Base-by-base conservation (phyloP, 2,329 filamentous ascomycete genomes). In the Escovopsis weberi region DNA sequence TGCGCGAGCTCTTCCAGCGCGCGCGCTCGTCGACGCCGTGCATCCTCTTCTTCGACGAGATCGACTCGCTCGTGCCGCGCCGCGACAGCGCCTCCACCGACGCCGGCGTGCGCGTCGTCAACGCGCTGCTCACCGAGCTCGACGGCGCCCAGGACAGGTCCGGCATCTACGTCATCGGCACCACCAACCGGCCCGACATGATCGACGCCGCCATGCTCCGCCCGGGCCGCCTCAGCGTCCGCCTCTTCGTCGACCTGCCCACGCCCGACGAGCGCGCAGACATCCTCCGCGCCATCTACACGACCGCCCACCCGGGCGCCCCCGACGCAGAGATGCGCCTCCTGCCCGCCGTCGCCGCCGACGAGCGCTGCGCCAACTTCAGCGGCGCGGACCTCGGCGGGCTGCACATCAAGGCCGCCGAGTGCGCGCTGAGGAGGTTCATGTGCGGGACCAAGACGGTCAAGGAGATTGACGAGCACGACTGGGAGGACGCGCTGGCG, bases 41-140 rank as follows among this genome's bases (percentile, higher is more conserved):
- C 57, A 86, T 98, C 43, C 80, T 98, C 45, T 96, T 98, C 73
- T 96, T 98, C 57, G 91, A 98, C 59, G 91, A 98, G 64, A 74
- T 98, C 41, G 91, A 98, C 61, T 89, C 91, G 1, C 69, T 98
- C 3, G 88, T 91, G 0, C 88, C 89, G 0, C 80, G 80, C 41
- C 79, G 91, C 43, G 86, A 89, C 55, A 82, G 82, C 43, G 71
- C 72, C 1, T 74, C 85, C 2, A 85, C 81, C 2, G 89, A 96
- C 58, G 82, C 86, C 6, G 85, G 83, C 38, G 80, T 85, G 1
- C 78, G 91, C 32, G 85, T 98, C 3, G 91, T 98, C 50, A 96
- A 96, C 59, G 93, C 89, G 1, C 72, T 98, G 0, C 79, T 98
- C 30, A 93, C 91, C 0, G 91, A 98, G 59, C 75, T 98, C 1